Evolutionary conservation across 495 filamentous ascomycete genomes (phyloP).

Genomic region (Penicillium goetzii): DNA sequence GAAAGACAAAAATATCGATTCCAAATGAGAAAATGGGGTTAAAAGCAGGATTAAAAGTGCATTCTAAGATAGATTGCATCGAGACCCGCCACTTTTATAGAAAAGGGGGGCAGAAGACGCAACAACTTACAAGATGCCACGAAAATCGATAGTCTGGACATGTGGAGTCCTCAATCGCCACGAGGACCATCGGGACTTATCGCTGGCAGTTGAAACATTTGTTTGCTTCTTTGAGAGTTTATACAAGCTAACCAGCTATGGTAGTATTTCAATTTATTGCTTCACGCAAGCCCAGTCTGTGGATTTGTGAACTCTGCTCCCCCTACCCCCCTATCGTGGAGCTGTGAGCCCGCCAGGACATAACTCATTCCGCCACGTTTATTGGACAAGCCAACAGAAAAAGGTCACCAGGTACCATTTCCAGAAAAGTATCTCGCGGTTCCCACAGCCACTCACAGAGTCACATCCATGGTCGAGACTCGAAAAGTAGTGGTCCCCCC

Average conservation of each 20-base stretch:
- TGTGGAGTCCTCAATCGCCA: constrained; percentile 32
- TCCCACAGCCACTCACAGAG: constrained; percentile 17
- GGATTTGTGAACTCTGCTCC: not conserved
- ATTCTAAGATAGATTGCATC: constrained; percentile 3
- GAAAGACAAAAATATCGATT: not conserved
- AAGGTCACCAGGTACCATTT: not conserved
- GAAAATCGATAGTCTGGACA: constrained; percentile 24
- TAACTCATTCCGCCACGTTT: not conserved
- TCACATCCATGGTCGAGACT: constrained; percentile 18
- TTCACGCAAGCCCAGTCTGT: not conserved
- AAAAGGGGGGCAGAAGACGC: constrained; percentile 5
- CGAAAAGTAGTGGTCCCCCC: constrained; percentile 5
- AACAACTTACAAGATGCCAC: constrained; percentile 18
- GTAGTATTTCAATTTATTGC: not conserved
- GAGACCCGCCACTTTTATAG: not conserved
- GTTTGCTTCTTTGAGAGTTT: not conserved
- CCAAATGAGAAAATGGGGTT: not conserved
- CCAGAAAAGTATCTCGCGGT: constrained; percentile 11
- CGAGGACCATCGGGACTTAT: constrained; percentile 18
- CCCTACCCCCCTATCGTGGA: constrained; percentile 30
- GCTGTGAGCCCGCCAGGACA: not conserved
- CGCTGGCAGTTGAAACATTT: not conserved
- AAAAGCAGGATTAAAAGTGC: not conserved
- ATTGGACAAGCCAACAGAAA: not conserved
- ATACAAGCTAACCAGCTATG: not conserved